phyloP scores from a whole-genome alignment of 2,329 filamentous ascomycete species.

The Colletotrichum musicola region DNA sequence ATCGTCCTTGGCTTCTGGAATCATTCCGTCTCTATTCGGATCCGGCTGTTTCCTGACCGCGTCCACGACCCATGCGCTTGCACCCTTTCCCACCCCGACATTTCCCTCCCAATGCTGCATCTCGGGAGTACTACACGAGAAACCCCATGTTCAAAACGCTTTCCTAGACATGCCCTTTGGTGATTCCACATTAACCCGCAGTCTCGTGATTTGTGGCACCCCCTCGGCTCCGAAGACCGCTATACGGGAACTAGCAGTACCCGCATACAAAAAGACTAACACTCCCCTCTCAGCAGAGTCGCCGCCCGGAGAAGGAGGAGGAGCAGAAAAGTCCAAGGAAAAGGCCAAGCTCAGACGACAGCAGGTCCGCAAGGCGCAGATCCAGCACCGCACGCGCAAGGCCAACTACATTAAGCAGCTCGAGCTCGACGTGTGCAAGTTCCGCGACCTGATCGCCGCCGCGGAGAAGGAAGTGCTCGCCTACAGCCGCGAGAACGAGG shows the following conservation, averaged over 20 bases:
- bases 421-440: slow-evolving; percentile 62
- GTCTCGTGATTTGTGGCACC: too few relatives aligned
- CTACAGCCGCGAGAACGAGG: slow-evolving; percentile 58
- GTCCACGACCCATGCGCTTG: background rate
- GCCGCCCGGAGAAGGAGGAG: background rate
- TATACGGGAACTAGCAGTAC: background rate
- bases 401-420: slow-evolving; percentile 67
- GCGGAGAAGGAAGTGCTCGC: slow-evolving; percentile 54
- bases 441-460: slow-evolving; percentile 60
- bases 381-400: slow-evolving; percentile 68
- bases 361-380: slow-evolving; percentile 67
- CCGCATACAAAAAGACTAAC: background rate
- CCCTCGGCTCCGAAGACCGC: too few relatives aligned
- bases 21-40: slow-evolving; percentile 20
- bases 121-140: background rate
- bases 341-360: slow-evolving; percentile 62
- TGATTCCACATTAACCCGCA: background rate
- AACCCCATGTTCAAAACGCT: background rate
- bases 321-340: slow-evolving; percentile 43
- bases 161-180: background rate
- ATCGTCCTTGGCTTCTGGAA: slow-evolving; percentile 32
- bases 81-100: background rate
- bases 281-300: slow-evolving; percentile 12
- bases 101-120: background rate
- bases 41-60: background rate